Evolutionary conservation across 768 basidiomycete species (phyloP).

Genomic region (Lactifluus hygrophoroides): DNA sequence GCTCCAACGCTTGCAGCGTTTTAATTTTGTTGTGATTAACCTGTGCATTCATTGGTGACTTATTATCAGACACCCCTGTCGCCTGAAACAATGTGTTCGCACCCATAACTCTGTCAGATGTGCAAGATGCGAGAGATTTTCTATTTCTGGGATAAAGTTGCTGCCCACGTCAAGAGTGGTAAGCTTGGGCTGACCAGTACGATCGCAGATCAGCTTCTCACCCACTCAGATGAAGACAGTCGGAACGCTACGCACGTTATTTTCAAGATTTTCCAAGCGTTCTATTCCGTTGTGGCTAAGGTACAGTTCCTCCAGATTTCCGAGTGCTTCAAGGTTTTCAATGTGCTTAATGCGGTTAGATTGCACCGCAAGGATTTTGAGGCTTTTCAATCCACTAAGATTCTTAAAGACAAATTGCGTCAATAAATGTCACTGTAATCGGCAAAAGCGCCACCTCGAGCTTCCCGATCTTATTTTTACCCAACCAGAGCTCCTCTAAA

Average conservation of each 20-base stretch:
- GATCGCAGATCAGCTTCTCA: not conserved
- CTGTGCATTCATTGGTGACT: conserved; percentile 34
- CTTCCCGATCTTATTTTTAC: conserved; percentile 92
- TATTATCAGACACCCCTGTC: not conserved
- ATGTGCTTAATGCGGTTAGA: conserved; percentile 90
- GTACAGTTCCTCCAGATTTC: conserved; percentile 80
- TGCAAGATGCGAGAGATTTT: conserved; percentile 71
- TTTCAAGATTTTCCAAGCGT: conserved; percentile 74
- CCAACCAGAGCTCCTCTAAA: conserved; percentile 91
- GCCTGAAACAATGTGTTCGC: conserved; percentile 20
- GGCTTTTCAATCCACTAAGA: conserved; percentile 54
- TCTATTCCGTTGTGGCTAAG: conserved; percentile 89
- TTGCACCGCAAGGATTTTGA: conserved; percentile 84
- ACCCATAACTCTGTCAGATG: conserved; percentile 95
- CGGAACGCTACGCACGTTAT: conserved; percentile 50
- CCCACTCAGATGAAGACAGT: not conserved
- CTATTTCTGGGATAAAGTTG: conserved; percentile 73
- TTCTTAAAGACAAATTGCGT: conserved; percentile 41
- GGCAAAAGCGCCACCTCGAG: conserved; percentile 53
- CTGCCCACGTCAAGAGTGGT: conserved; percentile 82
- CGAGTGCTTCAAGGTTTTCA: conserved; percentile 67
- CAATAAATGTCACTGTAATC: not conserved
- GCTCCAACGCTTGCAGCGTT: conserved; percentile 56
- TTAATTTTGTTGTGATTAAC: conserved; percentile 83
- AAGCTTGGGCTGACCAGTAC: conserved; percentile 44